Evolutionary conservation across 192 early-diverging fungal species (phyloP), one percentile per base, ranked within the genome.

Genomic region (Coemansia sp.): DNA sequence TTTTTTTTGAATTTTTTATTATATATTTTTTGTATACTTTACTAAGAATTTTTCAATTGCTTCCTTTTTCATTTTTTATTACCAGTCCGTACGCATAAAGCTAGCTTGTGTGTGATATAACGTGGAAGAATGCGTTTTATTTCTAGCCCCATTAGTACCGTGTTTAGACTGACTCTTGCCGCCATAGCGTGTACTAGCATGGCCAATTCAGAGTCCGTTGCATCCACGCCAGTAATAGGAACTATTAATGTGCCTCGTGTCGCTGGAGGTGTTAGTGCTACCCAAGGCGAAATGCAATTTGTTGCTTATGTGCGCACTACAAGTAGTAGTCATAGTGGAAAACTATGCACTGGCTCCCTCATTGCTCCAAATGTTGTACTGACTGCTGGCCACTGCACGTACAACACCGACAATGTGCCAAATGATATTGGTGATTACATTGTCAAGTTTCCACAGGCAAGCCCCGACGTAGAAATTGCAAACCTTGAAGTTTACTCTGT

Each of bases 361-460:
- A 61, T 79, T 34, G 60, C 67, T 1, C 50, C 67, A 17, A 72
- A 75, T 11, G 44, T 64, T 9, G 64, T 79, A 22, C 47, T 79
- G 11, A 68, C 72, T 0, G 78, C 78, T 0, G 78, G 57, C 0
- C 78, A 79, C 32, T 79, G 78, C 36, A 42, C 55, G 0, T 26
- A 30, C 5, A 48, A 33, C 19, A n/a, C 15, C 8, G 26, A 33
- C 0, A 30, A 9, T 0, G 0, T 2, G 0, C 62, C 42, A 20
- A 27, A 48, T 0, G 37, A 53, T 2, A n/a, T n/a, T n/a, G 41
- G 35, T 20, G 40, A 58, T 14, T 48, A 46, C 10, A 28, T 48
- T 8, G 47, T 73, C 9, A 41, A 49, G 3, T 66, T 73, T 20
- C 39, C 46, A 1, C 62, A 62, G 33, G 34, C 27, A 8, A 55